Conservation (phyloP, 2,329 filamentous ascomycete genomes). For the Nemania sp. region DNA sequence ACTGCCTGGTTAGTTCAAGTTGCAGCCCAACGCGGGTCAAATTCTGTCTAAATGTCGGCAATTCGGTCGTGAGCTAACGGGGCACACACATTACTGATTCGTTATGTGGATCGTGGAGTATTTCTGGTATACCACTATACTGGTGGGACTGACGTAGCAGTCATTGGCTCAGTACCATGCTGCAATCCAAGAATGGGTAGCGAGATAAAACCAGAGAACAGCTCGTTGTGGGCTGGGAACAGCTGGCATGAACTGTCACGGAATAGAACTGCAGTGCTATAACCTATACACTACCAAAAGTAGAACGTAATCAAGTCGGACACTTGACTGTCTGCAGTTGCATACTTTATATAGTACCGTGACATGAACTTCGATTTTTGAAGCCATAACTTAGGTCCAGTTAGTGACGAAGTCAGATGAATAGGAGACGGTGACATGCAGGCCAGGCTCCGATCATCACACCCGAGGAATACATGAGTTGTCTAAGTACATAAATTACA, state of each 20-base stretch:
- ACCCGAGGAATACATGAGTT: background rate
- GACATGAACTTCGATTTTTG: too few relatives aligned
- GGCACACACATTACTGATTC: background rate
- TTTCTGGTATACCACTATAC: background rate
- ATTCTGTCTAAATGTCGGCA: slow-evolving; percentile 3
- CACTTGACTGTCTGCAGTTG: too few relatives aligned
- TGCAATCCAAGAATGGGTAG: background rate
- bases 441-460: slow-evolving; percentile 6
- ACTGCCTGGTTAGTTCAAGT: background rate
- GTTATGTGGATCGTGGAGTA: background rate
- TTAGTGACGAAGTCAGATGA: slow-evolving; percentile 20
- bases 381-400: slow-evolving; percentile 15
- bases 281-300: too few relatives aligned
- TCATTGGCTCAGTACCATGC: slow-evolving; percentile 11
- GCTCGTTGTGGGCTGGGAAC: slow-evolving; percentile 2
- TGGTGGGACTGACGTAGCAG: background rate
- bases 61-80: slow-evolving; percentile 4
- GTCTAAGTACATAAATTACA: slow-evolving; percentile 8
- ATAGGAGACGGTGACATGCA: slow-evolving; percentile 11
- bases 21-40: slow-evolving; percentile 24
- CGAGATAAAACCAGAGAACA: background rate
- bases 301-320: too few relatives aligned
- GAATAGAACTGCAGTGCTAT: too few relatives aligned
- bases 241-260: slow-evolving; percentile 1
- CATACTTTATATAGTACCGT: too few relatives aligned